A percentile compares a stretch with the other conserved stretches of the same genome.
Evolutionary conservation across 306 rosid genomes (phyloP).

Genomic region (Rosa multiflora): DNA sequence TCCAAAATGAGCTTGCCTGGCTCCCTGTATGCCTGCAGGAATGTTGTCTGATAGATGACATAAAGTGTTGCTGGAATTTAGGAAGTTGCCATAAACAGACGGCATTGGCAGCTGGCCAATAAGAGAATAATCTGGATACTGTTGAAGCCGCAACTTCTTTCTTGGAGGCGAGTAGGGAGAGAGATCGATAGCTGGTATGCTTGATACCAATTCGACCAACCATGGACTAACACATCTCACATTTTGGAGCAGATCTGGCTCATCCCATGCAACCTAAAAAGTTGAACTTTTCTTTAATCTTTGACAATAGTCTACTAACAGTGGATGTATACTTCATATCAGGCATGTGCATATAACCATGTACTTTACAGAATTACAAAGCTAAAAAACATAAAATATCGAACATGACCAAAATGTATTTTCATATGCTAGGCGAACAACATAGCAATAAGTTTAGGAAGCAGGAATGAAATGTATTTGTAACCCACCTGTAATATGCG

Average conservation of each 20-base stretch:
- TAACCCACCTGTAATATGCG: conserved; percentile 73
- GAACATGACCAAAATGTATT: not conserved
- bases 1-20: conserved; percentile 97
- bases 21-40: conserved; percentile 98
- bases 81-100: conserved; percentile 45
- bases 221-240: conserved; percentile 93
- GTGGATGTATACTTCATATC: not conserved
- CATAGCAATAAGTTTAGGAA: conserved; percentile 1
- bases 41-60: conserved; percentile 42
- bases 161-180: conserved; percentile 77
- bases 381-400: not conserved
- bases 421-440: not conserved
- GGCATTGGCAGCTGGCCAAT: conserved; percentile 66
- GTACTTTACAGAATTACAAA: not conserved
- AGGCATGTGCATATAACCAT: not conserved
- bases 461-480: not conserved
- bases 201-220: conserved; percentile 81
- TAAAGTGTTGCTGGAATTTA: conserved; percentile 47
- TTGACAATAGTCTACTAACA: not conserved
- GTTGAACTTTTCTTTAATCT: not conserved
- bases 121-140: conserved; percentile 52
- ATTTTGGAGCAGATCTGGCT: conserved; percentile 92
- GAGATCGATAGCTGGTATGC: conserved; percentile 67
- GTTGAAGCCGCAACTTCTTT: conserved; percentile 62
- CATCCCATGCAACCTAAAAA: conserved; percentile 89